Percentiles rank a stretch among this genome's conserved stretches.
phyloP scores from a whole-genome alignment of 306 rosid genomes.

The Dryas alaskensis region DNA sequence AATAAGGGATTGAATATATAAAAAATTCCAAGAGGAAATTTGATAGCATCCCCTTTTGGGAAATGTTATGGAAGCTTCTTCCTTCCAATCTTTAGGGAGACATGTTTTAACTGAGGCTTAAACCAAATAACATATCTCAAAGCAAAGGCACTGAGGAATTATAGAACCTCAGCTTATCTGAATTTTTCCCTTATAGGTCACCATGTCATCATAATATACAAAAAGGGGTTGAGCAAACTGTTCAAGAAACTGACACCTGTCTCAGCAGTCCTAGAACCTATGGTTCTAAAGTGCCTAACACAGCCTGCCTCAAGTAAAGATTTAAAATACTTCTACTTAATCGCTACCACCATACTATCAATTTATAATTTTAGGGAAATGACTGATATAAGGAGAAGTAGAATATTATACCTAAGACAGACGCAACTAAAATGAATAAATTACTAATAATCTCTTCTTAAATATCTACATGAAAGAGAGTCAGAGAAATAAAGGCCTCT shows the following conservation, averaged over 20 bases:
- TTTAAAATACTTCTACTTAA: neutral
- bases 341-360: neutral
- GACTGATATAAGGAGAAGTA: neutral
- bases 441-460: neutral
- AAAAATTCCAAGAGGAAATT: neutral
- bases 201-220: neutral
- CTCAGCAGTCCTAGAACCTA: neutral
- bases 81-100: neutral
- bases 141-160: too few relatives aligned
- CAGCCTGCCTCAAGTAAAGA: neutral
- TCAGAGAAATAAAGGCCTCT: constrained; percentile 9
- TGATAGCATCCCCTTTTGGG: neutral
- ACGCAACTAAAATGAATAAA: neutral
- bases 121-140: too few relatives aligned
- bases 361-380: neutral
- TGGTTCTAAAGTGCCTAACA: neutral
- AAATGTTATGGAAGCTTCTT: neutral
- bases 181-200: neutral
- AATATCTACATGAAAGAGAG: neutral
- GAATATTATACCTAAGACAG: neutral
- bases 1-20: neutral
- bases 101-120: neutral
- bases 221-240: neutral
- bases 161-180: neutral
- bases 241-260: neutral